Evolutionary conservation across 2,329 filamentous ascomycete species (phyloP).

Genomic region (Penicillium brevicompactum): DNA sequence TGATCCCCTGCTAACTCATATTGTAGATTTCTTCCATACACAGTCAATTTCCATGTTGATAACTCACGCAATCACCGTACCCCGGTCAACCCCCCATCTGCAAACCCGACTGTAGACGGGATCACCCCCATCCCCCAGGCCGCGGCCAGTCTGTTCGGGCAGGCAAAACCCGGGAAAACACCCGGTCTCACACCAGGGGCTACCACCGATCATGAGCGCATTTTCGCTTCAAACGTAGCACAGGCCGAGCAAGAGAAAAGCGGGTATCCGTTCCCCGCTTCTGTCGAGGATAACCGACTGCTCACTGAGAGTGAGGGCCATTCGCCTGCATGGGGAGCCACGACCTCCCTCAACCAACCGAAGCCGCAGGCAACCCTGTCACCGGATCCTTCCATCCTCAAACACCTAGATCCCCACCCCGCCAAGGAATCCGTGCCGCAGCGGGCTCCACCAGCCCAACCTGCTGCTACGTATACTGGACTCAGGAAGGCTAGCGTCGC

Average conservation of each 20-base stretch:
- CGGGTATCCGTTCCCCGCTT: constrained; percentile 34
- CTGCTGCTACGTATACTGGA: constrained; percentile 11
- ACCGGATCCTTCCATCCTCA: constrained; percentile 74
- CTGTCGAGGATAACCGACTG: constrained; percentile 43
- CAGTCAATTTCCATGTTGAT: constrained; percentile 77
- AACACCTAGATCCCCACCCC: constrained; percentile 57
- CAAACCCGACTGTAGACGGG: constrained; percentile 29
- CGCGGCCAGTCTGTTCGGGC: constrained; percentile 40
- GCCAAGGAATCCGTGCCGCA: constrained; percentile 24
- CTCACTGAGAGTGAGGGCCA: constrained; percentile 73
- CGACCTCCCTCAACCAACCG: constrained; percentile 72
- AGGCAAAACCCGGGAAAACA: constrained; percentile 23
- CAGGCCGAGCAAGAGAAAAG: constrained; percentile 28
- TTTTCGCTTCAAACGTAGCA: constrained; percentile 35
- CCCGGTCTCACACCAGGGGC: constrained; percentile 42
- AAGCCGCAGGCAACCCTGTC: constrained; percentile 72
- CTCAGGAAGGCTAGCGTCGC: constrained; percentile 38
- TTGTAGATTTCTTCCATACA: constrained; percentile 84
- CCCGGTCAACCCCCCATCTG: constrained; percentile 36
- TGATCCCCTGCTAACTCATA: constrained; percentile 7
- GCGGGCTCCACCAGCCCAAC: constrained; percentile 16
- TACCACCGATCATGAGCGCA: constrained; percentile 45
- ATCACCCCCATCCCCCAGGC: constrained; percentile 26
- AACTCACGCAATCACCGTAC: constrained; percentile 43
- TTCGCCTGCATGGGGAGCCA: constrained; percentile 73